Base-by-base conservation (phyloP, 495 filamentous ascomycete species). In the Cercophora scortea region DNA sequence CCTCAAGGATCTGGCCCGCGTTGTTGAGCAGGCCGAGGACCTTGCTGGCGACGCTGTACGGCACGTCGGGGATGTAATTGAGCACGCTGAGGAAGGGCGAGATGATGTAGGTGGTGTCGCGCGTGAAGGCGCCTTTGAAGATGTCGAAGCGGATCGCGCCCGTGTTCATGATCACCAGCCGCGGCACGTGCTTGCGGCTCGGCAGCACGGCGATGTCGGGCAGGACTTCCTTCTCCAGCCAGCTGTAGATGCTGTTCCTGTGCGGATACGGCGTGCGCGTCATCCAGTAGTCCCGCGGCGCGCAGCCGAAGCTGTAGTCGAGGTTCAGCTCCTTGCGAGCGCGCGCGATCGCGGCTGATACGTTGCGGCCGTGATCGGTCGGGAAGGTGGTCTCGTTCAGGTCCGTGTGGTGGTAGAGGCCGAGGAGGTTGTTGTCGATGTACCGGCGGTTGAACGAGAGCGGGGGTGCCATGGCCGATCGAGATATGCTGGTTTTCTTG, bases 61-160 rank as follows among this genome's bases (percentile, higher is more conserved):
- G 87, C 19, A 98, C 83, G 62, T 94, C 80, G 56, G 83, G 80
- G 46, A 96, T 74, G 61, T 84, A 88, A n/a, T 76, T 72, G 56
- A 96, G 87, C 5, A 79, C 79, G 64, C 84, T 93, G 0, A 82
- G 83, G 66, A 98, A 98, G 2, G 93, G 93, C 4, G 88, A 95
- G 46, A 96, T 78, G 43, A 89, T 85, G 63, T 81, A 96, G 3
- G 83, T 86, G 0, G 84, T 85, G 60, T 98, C 93, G 45, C 77
- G 81, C 0, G 93, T 96, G 57, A 96, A 96, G 1, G 83, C 39
- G 0, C 93, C 94, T 62, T 91, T 79, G 77, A 96, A 95, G 55
- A 98, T 85, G 63, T 98, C 93, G 63, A 96, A 97, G 44, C 93
- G 86, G 51, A 97, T 82, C 3, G 87, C 86, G 9, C 93, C 93